Evolutionary conservation across 2,329 filamentous ascomycete genomes (phyloP).

Genomic region (Ascochyta rabiei): DNA sequence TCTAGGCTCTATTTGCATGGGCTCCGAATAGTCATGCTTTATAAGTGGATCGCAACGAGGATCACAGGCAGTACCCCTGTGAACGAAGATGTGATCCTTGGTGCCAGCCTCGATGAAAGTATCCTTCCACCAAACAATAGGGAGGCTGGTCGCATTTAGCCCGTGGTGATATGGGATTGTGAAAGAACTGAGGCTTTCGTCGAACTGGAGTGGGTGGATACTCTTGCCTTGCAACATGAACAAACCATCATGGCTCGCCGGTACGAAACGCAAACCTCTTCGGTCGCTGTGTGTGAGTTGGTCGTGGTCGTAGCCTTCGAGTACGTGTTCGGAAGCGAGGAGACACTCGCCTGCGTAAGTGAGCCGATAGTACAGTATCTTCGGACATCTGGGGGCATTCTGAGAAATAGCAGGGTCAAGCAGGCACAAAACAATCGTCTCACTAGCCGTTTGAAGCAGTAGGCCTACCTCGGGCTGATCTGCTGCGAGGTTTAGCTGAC

Average conservation of each 20-base stretch:
- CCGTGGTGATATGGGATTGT: background rate
- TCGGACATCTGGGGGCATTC: background rate
- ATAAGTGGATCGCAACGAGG: background rate
- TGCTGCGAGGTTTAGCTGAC: background rate
- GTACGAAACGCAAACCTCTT: background rate
- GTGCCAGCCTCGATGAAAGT: slow-evolving; percentile 9
- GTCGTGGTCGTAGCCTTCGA: background rate
- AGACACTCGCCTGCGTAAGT: slow-evolving; percentile 20
- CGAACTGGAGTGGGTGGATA: slow-evolving; percentile 12
- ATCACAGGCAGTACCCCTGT: background rate
- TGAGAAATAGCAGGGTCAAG: background rate
- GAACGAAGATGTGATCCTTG: background rate
- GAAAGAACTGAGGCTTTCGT: slow-evolving; percentile 19
- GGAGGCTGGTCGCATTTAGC: background rate
- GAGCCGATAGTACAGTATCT: slow-evolving; percentile 8
- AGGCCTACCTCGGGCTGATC: background rate
- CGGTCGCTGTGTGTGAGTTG: background rate
- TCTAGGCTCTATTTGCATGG: background rate
- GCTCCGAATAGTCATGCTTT: background rate
- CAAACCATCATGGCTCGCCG: slow-evolving; percentile 7
- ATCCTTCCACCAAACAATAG: slow-evolving; percentile 26
- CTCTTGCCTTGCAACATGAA: background rate
- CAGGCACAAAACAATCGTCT: slow-evolving; percentile 16
- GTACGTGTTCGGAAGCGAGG: background rate
- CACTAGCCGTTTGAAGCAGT: slow-evolving; percentile 18